Base-by-base conservation (phyloP, 345 rosid species). In the Mallotus nudiflorus region DNA sequence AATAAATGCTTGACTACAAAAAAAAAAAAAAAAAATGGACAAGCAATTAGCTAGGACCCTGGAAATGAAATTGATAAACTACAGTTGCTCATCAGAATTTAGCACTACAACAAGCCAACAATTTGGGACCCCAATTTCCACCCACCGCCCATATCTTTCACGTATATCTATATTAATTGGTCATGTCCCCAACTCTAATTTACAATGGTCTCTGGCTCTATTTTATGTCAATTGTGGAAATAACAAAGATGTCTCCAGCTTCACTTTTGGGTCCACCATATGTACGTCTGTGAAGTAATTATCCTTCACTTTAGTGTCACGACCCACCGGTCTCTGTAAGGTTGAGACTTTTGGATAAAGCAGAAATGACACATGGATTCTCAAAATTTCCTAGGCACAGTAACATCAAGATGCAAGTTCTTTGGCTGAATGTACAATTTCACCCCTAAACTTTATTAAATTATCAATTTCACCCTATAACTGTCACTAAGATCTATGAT, bases 111-210 rank as follows among this genome's bases (percentile, higher is more conserved):
- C 50, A 51, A 12, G 35, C 44, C 69, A 66, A 7, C n/a, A 33
- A 24, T 20, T 66, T 7, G 69, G 69, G 58, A 66, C 58, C 55
- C 54, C 16, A 27, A 42, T 48, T 12, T 59, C 27, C 22, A n/a
- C 16, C 27, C 19, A 22, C n/a, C 46, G 22, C n/a, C 46, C 28
- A 22, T 40, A 14, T 62, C 31, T 40, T 39, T 15, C 24, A 9
- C 48, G 10, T 18, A 54, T 46, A 20, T 64, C 55, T 8, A 0
- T 64, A 24, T 48, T 15, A 42, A 20, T n/a, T n/a, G 39, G 35
- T 40, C 67, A 46, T 24, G 19, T 44, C 46, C 20, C 27, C 27
- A 3, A n/a, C 10, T 52, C 28, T 20, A 9, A 6, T 52, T 52
- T 2, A 42, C 11, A 42, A 42, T 42, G 1, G 46, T 42, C 46